Evolutionary conservation across 805 yeast species (phyloP).

Genomic region (Candida pini): DNA sequence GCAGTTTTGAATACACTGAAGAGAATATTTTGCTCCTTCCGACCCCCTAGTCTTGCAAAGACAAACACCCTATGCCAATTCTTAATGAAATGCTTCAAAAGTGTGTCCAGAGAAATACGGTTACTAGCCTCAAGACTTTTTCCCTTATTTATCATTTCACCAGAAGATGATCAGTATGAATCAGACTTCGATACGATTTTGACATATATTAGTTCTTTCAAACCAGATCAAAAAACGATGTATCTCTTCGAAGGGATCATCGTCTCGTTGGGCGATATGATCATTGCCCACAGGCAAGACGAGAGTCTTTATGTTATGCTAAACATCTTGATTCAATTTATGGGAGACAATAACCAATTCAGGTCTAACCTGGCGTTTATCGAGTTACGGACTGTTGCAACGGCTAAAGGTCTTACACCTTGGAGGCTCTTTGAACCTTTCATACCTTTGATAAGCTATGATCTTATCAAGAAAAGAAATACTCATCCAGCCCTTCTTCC

Average conservation of each 20-base stretch:
- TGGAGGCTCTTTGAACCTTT: slow-evolving; percentile 79
- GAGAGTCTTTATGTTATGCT: slow-evolving; percentile 64
- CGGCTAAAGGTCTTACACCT: slow-evolving; percentile 53
- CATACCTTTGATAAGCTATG: slow-evolving; percentile 64
- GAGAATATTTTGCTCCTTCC: slow-evolving; percentile 47
- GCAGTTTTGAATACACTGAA: slow-evolving; percentile 40
- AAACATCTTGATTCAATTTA: slow-evolving; percentile 56
- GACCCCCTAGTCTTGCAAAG: slow-evolving; percentile 37
- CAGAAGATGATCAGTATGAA: slow-evolving; percentile 36
- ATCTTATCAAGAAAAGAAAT: slow-evolving; percentile 49
- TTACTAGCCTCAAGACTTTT: slow-evolving; percentile 45
- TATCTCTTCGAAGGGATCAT: slow-evolving; percentile 55
- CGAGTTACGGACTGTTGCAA: slow-evolving; percentile 54
- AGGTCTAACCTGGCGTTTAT: slow-evolving; percentile 66
- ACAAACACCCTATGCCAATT: slow-evolving; percentile 33
- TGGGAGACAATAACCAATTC: slow-evolving; percentile 61
- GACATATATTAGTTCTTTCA: slow-evolving; percentile 35
- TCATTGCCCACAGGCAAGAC: slow-evolving; percentile 51
- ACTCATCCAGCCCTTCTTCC: slow-evolving; percentile 49
- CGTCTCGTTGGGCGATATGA: slow-evolving; percentile 60
- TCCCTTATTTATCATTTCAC: slow-evolving; percentile 45
- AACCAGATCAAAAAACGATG: slow-evolving; percentile 26
- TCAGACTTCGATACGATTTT: slow-evolving; percentile 41
- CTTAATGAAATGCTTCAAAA: slow-evolving; percentile 33
- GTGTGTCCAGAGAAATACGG: slow-evolving; percentile 51